Base-by-base conservation (phyloP, 495 filamentous ascomycete genomes). In the Parathielavia hyrcaniae region DNA sequence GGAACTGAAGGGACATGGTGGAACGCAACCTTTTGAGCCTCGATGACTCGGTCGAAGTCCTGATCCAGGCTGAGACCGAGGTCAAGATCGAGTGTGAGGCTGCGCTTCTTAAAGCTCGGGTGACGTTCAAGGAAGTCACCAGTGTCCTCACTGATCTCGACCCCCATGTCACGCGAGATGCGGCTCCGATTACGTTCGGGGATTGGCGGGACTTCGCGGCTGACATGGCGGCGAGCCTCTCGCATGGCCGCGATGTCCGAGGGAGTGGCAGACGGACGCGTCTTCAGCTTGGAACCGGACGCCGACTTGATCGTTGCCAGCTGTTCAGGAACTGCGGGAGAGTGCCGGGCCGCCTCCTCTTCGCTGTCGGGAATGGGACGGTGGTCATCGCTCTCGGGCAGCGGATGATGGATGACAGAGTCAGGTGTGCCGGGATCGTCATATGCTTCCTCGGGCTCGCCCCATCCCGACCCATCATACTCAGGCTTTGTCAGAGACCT, bases 21-120 rank as follows among this genome's bases (percentile, higher is more conserved):
- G 73, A 78, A 80, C 75, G 75, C 80, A 81, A 97, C 93, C 90
- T 98, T 98, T 90, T 96, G 91, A 64, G 87, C 84, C 73, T 97
- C 93, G 66, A 97, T 93, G 20, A 98, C 86, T 45, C 91, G 81
- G 64, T 97, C 91, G 73, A 98, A 97, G 65, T 97, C 93, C 66
- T 87, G 81, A 61, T 93, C 88, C 45, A 98, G 77, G 56, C 90
- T 90, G 59, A 92, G 82, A 50, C 89, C 89, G 35, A 95, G 80
- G 67, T 85, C 83, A 44, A 97, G 81, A 65, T 96, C 90, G 22
- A 96, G 73, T 39, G 83, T 82, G 22, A 81, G 67, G 55, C 80
- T 79, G 38, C 73, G 76, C 50, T 84, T 80, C 64, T 81, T 82
- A 54, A 81, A 80, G 62, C 78, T 81, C n/a, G 77, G 72, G 59